Evolutionary conservation across 163 green algal genomes (phyloP), one percentile per base, ranked within the genome.

Genomic region (Volvox carteri): DNA sequence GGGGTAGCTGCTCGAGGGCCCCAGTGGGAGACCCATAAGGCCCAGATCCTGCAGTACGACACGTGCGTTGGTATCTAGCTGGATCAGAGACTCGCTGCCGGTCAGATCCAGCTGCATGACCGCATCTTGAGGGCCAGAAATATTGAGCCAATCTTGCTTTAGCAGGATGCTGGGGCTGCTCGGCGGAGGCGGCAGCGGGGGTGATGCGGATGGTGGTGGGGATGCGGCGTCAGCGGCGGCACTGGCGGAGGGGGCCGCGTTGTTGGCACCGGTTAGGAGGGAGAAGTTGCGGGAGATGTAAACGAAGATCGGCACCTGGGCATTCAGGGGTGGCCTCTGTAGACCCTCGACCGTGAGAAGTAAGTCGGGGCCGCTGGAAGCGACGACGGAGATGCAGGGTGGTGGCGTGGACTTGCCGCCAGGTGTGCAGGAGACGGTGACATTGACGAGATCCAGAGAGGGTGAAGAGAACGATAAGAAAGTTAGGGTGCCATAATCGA

Each of bases 301-400:
- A n/a, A 84, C n/a, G 50, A 46, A 81, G 23, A 81, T 42, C 19
- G 44, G 46, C 18, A 60, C 33, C n/a, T 0, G 8, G 1, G 6
- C 5, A n/a, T 33, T 4, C 30, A 50, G 46, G 23, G 16, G 30
- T 2, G 75, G 46, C 12, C 48, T 48, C 11, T 19, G n/a, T n/a
- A 46, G 0, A 30, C 50, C 41, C 48, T 70, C 1, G 23, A 52
- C n/a, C 30, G 48, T 48, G n/a, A 68, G n/a, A n/a, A n/a, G 75
- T 30, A 84, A 11, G 28, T 84, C 41, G 48, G 39, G 8, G n/a
- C 75, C 75, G 6, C 23, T 35, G n/a, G n/a, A 7, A 16, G 33
- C 75, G 18, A 68, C 75, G 11, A 41, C 75, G 14, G 75, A 52
- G n/a, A 84, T 5, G 33, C 75, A 84, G 7, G 75, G 75, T 48